These are phyloP conservation scores for Citrus medica DNA, from an alignment of 345 rosid species.

Conservation along the genomic window DNA sequence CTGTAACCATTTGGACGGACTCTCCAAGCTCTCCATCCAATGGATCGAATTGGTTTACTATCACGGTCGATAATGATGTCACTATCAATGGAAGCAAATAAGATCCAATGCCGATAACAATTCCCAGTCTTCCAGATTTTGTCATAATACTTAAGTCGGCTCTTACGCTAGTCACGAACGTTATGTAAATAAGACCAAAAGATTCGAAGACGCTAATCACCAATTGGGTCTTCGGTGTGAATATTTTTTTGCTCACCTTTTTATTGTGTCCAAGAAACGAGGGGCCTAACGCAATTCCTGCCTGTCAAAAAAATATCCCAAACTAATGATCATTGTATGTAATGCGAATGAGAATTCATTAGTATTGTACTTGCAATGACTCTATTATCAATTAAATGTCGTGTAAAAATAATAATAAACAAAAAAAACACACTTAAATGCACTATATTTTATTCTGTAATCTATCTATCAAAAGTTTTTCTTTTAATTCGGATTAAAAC, in stretches of 20 bases:
- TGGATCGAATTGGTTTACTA: not conserved
- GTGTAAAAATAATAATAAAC: no score
- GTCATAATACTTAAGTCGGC: conserved; percentile 29
- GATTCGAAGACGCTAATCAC: conserved; percentile 25
- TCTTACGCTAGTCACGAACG: conserved; percentile 32
- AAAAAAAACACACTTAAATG: no score
- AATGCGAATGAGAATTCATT: no score
- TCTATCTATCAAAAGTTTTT: no score
- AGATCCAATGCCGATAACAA: conserved; percentile 31
- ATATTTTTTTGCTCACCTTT: conserved; percentile 1
- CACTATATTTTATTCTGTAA: no score
- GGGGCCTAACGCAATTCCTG: conserved; percentile 39
- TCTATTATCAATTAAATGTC: no score
- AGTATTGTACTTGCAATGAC: no score
- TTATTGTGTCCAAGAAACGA: conserved; percentile 27
- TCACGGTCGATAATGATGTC: conserved; percentile 5
- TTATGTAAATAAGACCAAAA: conserved; percentile 30
- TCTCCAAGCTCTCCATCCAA: not conserved
- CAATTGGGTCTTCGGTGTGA: conserved; percentile 15
- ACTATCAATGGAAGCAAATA: conserved; percentile 24
- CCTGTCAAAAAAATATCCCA: conserved; percentile 14
- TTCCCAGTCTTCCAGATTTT: conserved; percentile 37
- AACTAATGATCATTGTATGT: not conserved
- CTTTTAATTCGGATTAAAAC: no score
- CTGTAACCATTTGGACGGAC: not conserved